A percentile compares a stretch with the other conserved stretches of the same genome.
These are phyloP conservation scores for Gracilaria caudata DNA, from an alignment of 23 red algal genomes.

Conservation along the genomic window DNA sequence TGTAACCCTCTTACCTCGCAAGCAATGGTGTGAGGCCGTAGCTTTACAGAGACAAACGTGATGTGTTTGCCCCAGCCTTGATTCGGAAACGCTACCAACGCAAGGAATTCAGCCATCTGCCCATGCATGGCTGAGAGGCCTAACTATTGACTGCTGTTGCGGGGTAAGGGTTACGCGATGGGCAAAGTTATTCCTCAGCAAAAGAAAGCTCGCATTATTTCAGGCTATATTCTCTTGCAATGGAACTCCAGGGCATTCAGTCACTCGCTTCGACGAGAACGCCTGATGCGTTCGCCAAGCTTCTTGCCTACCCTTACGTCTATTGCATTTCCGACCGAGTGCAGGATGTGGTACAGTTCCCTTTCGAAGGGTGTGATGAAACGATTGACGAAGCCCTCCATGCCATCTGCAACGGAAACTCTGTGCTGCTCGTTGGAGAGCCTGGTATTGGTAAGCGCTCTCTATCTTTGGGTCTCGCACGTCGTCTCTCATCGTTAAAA, in stretches of 20 bases:
- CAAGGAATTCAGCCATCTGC: too few relatives aligned
- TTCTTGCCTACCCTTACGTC: constrained; percentile 22
- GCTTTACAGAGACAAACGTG: background rate
- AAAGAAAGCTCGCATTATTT: too few relatives aligned
- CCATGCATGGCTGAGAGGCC: background rate
- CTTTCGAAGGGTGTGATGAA: constrained; percentile 30
- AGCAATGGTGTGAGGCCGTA: background rate
- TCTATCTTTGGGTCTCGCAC: constrained; percentile 57
- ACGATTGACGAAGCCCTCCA: constrained; percentile 43
- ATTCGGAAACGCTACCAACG: too few relatives aligned
- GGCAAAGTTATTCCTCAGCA: background rate
- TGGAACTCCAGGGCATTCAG: background rate
- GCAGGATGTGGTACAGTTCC: constrained; percentile 6
- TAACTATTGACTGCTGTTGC: background rate
- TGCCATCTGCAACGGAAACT: constrained; percentile 46
- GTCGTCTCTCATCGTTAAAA: constrained; percentile 18
- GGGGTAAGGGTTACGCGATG: background rate
- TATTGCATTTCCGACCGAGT: constrained; percentile 59
- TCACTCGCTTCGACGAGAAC: background rate
- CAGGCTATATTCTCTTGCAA: background rate
- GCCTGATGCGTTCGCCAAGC: background rate
- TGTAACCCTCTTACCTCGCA: too few relatives aligned
- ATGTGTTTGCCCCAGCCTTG: background rate
- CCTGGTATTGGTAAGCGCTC: constrained; percentile 65
- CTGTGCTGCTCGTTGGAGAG: constrained; percentile 56